A percentile compares a stretch with the other conserved stretches of the same genome.
Evolutionary conservation across 345 rosid species (phyloP).

Genomic region (Angophora floribunda): DNA sequence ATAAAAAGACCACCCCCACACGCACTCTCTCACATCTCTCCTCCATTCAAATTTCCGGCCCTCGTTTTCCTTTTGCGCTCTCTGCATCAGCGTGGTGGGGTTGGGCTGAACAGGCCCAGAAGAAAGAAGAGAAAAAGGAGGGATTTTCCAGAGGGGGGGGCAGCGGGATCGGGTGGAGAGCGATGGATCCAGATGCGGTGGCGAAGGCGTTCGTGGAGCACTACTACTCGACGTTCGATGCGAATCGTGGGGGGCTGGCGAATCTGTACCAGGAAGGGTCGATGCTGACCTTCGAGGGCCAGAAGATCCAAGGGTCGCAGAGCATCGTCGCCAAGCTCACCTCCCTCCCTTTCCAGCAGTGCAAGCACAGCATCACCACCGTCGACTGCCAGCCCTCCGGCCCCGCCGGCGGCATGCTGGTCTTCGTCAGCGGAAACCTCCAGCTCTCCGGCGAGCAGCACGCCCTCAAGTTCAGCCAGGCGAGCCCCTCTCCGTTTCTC

Average conservation of each 20-base stretch:
- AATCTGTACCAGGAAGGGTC: conserved; percentile 77
- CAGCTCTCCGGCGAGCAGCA: conserved; percentile 91
- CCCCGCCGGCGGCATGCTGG: conserved; percentile 81
- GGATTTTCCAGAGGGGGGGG: not conserved
- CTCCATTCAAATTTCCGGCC: not conserved
- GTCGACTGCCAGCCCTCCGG: conserved; percentile 99
- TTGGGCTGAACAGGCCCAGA: not conserved
- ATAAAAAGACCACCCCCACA: not conserved
- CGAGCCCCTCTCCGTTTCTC: not conserved
- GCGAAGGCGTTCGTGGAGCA: conserved; percentile 90
- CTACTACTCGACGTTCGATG: conserved; percentile 81
- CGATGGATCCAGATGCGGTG: conserved; percentile 79
- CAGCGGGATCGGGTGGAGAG: not conserved
- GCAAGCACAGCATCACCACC: conserved; percentile 73
- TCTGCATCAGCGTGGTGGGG: not conserved
- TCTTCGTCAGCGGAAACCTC: conserved; percentile 86
- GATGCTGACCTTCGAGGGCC: conserved; percentile 94
- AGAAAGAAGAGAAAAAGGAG: not conserved
- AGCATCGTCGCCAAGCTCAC: conserved; percentile 82
- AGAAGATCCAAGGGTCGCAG: conserved; percentile 74
- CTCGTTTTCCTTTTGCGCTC: not conserved
- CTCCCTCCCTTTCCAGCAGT: conserved; percentile 86
- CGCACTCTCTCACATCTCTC: not conserved
- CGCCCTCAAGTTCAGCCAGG: conserved; percentile 97
- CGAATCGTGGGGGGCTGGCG: conserved; percentile 49